These are phyloP conservation scores for Passiflora organensis DNA, from an alignment of 345 rosid species.

Conservation along the genomic window DNA sequence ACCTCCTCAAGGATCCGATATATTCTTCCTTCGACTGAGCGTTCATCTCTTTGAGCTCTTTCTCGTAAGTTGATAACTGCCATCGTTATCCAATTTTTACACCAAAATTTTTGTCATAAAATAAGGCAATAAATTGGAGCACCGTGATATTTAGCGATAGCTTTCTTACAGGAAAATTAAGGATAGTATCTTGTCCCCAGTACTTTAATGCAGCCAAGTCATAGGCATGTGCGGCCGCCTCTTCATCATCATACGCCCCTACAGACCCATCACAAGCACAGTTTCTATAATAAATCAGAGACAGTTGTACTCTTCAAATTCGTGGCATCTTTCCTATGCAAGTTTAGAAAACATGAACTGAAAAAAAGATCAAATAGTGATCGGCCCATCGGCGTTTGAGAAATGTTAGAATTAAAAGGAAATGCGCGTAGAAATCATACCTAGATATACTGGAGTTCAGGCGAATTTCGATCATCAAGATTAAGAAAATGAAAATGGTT, in stretches of 20 bases:
- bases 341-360: not conserved
- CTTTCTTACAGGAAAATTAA: constrained; percentile 68
- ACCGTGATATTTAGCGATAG: too few relatives aligned
- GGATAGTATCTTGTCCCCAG: constrained; percentile 84
- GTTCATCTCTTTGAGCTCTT: constrained; percentile 74
- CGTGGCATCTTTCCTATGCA: not conserved
- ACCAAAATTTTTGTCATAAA: too few relatives aligned
- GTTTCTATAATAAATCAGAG: not conserved
- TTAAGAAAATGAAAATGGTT: not conserved
- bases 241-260: constrained; percentile 95
- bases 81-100: not conserved
- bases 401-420: not conserved
- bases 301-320: not conserved
- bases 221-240: constrained; percentile 89
- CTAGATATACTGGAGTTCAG: constrained; percentile 47
- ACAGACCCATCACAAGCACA: too few relatives aligned
- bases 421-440: constrained; percentile 19
- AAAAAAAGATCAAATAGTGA: not conserved
- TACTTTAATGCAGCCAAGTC: constrained; percentile 95
- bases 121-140: too few relatives aligned
- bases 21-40: constrained; percentile 75
- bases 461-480: constrained; percentile 13
- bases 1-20: constrained; percentile 88
- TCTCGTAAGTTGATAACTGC: constrained; percentile 52
- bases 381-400: too few relatives aligned